These are phyloP conservation scores for Tetrapisispora iriomotensis DNA, from an alignment of 805 yeast genomes.

Conservation along the genomic window DNA sequence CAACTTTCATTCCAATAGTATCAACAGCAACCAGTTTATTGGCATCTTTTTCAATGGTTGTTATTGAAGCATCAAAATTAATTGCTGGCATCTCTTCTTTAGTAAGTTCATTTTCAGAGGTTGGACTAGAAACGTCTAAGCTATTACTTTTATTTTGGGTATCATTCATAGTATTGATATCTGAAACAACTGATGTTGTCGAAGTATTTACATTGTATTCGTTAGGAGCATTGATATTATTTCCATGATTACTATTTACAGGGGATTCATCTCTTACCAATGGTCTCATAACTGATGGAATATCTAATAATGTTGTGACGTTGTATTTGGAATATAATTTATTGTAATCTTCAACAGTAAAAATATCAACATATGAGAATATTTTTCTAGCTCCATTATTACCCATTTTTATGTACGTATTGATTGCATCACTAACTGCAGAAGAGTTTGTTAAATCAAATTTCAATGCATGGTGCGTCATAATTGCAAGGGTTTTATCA, in stretches of 20 bases:
- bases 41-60: constrained; percentile 43
- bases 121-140: neutral
- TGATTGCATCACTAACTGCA: constrained; percentile 1
- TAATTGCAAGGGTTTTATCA: constrained; percentile 51
- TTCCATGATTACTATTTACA: constrained; percentile 1
- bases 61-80: constrained; percentile 23
- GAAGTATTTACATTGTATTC: neutral
- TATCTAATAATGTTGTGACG: constrained; percentile 22
- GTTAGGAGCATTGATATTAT: neutral
- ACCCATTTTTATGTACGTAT: constrained; percentile 17
- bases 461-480: constrained; percentile 38
- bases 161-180: too few species aligned
- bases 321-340: constrained; percentile 31
- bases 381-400: constrained; percentile 10
- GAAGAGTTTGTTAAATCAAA: neutral
- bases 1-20: constrained; percentile 67
- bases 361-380: constrained; percentile 20
- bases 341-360: constrained; percentile 24
- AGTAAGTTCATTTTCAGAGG: too few species aligned
- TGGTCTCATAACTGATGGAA: constrained; percentile 17
- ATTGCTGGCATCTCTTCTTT: constrained; percentile 1
- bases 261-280: constrained; percentile 2
- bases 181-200: too few species aligned
- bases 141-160: neutral
- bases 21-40: constrained; percentile 55